Evolutionary conservation across 176 grass and related monocot species (phyloP).

Genomic region (Puccinellia tenuiflora): DNA sequence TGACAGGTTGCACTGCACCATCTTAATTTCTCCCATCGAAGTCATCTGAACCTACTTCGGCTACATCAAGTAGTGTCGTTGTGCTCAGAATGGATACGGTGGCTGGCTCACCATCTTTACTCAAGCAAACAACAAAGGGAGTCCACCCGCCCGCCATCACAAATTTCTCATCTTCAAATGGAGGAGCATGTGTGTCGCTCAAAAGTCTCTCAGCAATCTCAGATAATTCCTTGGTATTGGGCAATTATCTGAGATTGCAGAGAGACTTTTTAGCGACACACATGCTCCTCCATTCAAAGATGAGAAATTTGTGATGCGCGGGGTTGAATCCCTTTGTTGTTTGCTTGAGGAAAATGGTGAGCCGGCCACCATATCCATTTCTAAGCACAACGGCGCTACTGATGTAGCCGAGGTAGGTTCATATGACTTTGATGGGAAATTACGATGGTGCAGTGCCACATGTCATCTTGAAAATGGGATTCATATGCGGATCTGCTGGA

Average conservation of each 20-base stretch:
- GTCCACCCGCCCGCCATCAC: conserved; percentile 52
- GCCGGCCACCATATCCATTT: background rate
- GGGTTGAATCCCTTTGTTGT: conserved; percentile 48
- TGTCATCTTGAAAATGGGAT: conserved; percentile 39
- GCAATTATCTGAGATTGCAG: too few species aligned
- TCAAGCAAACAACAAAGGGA: conserved; percentile 52
- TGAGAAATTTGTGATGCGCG: too few species aligned
- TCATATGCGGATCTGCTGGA: conserved; percentile 42
- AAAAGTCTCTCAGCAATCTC: conserved; percentile 52
- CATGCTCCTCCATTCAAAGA: too few species aligned
- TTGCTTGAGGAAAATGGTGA: conserved; percentile 40
- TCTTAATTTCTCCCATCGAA: background rate
- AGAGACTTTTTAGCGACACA: too few species aligned
- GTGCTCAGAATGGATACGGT: background rate
- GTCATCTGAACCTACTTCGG: too few species aligned
- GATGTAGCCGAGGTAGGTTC: too few species aligned
- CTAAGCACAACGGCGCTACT: background rate
- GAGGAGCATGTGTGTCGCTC: conserved; percentile 40
- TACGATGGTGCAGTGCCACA: background rate
- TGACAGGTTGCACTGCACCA: background rate
- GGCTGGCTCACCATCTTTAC: conserved; percentile 6
- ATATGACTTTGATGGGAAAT: conserved; percentile 7
- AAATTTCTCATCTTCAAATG: conserved; percentile 41
- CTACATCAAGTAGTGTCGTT: background rate
- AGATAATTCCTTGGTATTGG: conserved; percentile 34